These are phyloP conservation scores for Vigna reflexopilosa DNA, from an alignment of 306 rosid species.

Conservation along the genomic window DNA sequence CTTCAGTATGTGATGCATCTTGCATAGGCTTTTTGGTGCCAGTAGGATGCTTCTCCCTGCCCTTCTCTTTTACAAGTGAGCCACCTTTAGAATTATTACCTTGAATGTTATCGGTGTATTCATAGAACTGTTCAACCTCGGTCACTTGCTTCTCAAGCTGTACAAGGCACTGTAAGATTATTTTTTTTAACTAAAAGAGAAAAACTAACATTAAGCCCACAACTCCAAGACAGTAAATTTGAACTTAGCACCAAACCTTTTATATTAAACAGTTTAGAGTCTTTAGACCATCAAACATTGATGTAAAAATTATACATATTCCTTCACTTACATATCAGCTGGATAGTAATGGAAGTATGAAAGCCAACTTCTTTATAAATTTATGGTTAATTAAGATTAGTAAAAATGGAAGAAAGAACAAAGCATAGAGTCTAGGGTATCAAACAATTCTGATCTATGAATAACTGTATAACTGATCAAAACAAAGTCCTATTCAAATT, in stretches of 20 bases:
- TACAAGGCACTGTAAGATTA: slow-evolving; percentile 38
- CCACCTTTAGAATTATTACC: slow-evolving; percentile 58
- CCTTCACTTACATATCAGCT: slow-evolving; percentile 2
- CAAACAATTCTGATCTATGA: not conserved
- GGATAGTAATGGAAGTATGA: not conserved
- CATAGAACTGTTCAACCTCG: slow-evolving; percentile 67
- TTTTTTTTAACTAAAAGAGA: slow-evolving; percentile 5
- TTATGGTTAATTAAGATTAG: not conserved
- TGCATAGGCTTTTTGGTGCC: slow-evolving; percentile 64
- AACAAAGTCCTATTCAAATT: not conserved
- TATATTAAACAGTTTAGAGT: not conserved
- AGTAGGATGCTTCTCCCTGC: slow-evolving; percentile 56
- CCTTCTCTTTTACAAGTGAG: slow-evolving; percentile 60
- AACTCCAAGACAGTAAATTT: not conserved
- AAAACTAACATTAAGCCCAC: not conserved
- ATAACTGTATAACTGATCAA: not conserved
- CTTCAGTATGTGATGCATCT: slow-evolving; percentile 60
- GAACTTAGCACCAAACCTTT: not conserved
- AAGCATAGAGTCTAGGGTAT: not conserved
- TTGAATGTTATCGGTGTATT: slow-evolving; percentile 44
- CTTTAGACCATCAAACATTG: not conserved
- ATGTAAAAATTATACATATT: not conserved
- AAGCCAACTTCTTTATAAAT: not conserved
- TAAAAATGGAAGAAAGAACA: not conserved
- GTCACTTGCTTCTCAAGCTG: slow-evolving; percentile 76